Base-by-base conservation (phyloP, 192 early-diverging fungal species). In the Backusella macrospora region DNA sequence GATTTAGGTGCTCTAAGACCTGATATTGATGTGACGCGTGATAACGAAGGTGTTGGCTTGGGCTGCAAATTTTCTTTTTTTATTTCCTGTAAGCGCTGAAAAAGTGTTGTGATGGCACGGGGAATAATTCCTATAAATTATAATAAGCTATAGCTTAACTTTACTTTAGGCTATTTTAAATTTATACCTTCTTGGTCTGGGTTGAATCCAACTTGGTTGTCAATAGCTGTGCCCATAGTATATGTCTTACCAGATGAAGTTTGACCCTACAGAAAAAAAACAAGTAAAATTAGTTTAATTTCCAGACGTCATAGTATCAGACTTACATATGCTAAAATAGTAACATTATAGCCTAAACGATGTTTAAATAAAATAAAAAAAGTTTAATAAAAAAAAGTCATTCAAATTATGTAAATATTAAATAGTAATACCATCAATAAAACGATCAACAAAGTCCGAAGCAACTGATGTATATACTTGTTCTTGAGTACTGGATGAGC, bases 241-340 rank as follows among this genome's bases (percentile, higher is more conserved):
- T 91, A 92, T 18, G 97, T 98, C 81, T 99, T 99, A 49, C 97
- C 97, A 23, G 90, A 91, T 10, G 94, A 96, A 6, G 96, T 97
- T 84, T 98, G 94, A 10, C 94, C 80, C 80, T 81, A 49, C 62
- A 48, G 16, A 69, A 64, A 23, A 47, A 46, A 14, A 26, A 16
- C 6, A 65, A 16, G 49, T 46, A 34, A 46, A 23, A 34, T 39
- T 67, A 62, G 9, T 48, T 21, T 40, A 45, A 6, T 66, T 49
- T 48, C 16, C 18, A 21, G 13, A 6, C 38, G 29, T 46, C 64
- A 49, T 40, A 26, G 6, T 44, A 39, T 42, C n/a, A 66, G n/a
- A 42, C 44, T 80, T 65, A 81, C 92, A 83, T 93, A 93, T 43
- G 97, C 97, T 63, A 99, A 86, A 59, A 99, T 91, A 2, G 97